Base-by-base conservation (phyloP, 106 monocot species). In the Dendrobium nobile region DNA sequence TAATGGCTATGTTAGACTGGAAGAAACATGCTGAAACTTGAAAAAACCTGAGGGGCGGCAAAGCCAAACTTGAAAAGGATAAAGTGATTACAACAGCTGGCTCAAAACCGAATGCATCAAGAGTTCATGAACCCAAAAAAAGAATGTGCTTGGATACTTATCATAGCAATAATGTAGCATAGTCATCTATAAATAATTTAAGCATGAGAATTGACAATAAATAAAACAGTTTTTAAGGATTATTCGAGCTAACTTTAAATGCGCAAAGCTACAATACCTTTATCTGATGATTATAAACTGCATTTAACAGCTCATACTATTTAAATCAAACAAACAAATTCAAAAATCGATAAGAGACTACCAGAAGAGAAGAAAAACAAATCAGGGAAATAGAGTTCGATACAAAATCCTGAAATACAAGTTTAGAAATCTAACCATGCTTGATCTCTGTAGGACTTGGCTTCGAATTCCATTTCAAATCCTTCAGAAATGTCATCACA, bases 401-500 rank as follows among this genome's bases (percentile, higher is more conserved):
- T 41, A 72, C 8, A 41, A 43, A 44, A 19, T 8, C 74, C 2
- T 74, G 7, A 74, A 74, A 41, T 44, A 8, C n/a, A 74, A 44
- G 42, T 74, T 43, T 74, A 74, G 74, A 56, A 75, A 15, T 40
- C 80, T 77, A 78, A 85, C 85, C 85, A 85, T 78, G 85, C 85
- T 33, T 58, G 54, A 75, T 85, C 85, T 61, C 77, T 81, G 44
- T 54, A 54, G 56, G 85, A 85, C 43, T 68, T 81, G 59, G 85
- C 85, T 45, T 85, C 85, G 65, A 85, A 85, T 54, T 85, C 85
- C 33, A 81, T 40, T 61, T 67, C 78, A 40, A 80, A n/a, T 77
- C 67, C 47, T 41, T 78, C 85, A 78, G 77, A 54, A 78, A 27
- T 70, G 13, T 70, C 70, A 70, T 33, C 37, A 13, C 15, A 70